Conservation (phyloP, 1,139 yeast species). For the Candida smagusa region DNA sequence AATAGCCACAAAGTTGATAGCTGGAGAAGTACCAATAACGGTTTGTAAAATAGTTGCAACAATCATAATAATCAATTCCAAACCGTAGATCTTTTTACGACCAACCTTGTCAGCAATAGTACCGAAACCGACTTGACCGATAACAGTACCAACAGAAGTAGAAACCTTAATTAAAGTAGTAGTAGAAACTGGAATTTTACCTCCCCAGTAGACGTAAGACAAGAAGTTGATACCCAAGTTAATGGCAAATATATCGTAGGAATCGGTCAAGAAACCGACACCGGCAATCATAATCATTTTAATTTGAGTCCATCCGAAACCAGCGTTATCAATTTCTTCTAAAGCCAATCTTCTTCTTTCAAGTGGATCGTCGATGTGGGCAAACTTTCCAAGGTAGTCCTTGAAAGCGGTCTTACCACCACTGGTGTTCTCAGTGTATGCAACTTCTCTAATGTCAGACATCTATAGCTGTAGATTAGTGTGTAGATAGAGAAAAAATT, state of each 20-base stretch:
- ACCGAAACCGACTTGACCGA: slow-evolving; percentile 90
- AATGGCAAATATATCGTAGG: slow-evolving; percentile 89
- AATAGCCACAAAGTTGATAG: slow-evolving; percentile 67
- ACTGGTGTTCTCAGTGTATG: slow-evolving; percentile 17
- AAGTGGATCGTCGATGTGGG: slow-evolving; percentile 80
- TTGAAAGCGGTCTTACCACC: slow-evolving; percentile 94
- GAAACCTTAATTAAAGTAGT: slow-evolving; percentile 77
- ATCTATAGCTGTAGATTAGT: slow-evolving; percentile 7
- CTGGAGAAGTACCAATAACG: slow-evolving; percentile 65
- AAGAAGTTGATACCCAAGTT: slow-evolving; percentile 77
- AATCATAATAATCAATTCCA: slow-evolving; percentile 81
- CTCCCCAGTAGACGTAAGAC: slow-evolving; percentile 71
- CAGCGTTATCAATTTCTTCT: slow-evolving; percentile 81
- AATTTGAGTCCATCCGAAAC: slow-evolving; percentile 85
- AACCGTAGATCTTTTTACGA: slow-evolving; percentile 84
- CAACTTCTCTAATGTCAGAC: slow-evolving; percentile 23
- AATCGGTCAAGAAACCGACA: slow-evolving; percentile 90
- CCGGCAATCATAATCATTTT: slow-evolving; percentile 89
- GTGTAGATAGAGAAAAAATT: not conserved
- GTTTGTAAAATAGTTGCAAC: slow-evolving; percentile 77
- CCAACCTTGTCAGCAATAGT: slow-evolving; percentile 80
- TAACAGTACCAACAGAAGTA: slow-evolving; percentile 90
- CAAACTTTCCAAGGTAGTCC: slow-evolving; percentile 77
- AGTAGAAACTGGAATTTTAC: slow-evolving; percentile 64
- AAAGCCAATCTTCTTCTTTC: slow-evolving; percentile 89